Evolutionary conservation across 1,284 basidiomycete species (phyloP).

Genomic region (Trametes sp.): DNA sequence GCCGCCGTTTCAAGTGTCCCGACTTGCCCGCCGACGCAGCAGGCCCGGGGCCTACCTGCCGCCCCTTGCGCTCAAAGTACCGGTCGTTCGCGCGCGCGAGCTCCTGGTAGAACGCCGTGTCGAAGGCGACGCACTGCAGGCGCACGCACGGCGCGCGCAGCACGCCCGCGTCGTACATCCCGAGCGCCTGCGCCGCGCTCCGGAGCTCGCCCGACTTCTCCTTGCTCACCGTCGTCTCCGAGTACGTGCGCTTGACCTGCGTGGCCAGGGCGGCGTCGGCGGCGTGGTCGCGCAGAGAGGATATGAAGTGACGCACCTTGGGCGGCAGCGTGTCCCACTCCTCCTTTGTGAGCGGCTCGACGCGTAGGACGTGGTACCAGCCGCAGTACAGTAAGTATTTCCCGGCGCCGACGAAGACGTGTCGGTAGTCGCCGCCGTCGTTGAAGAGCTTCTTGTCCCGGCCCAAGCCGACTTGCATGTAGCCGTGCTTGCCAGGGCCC

Average conservation of each 20-base stretch:
- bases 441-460: constrained; percentile 31
- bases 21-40: not conserved
- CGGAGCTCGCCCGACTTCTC: constrained; percentile 45
- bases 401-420: constrained; percentile 34
- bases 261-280: not conserved
- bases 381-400: constrained; percentile 32
- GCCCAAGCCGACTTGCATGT: constrained; percentile 36
- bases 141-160: constrained; percentile 54
- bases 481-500: constrained; percentile 34
- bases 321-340: constrained; percentile 34
- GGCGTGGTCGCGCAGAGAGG: not conserved
- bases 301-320: constrained; percentile 19
- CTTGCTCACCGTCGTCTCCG: constrained; percentile 40
- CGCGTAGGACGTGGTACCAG: constrained; percentile 31
- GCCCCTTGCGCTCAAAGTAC: constrained; percentile 22
- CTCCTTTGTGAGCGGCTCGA: constrained; percentile 28
- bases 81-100: constrained; percentile 42
- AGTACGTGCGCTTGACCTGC: constrained; percentile 32
- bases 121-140: constrained; percentile 52
- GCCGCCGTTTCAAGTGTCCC: constrained; percentile 19
- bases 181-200: constrained; percentile 41
- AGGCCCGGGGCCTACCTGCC: constrained; percentile 18
- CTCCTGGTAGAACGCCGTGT: constrained; percentile 50
- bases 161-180: constrained; percentile 50
- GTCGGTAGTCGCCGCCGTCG: constrained; percentile 24